Conservation (phyloP, 2,329 filamentous ascomycete species). For the Domatiomyces catenatus region DNA sequence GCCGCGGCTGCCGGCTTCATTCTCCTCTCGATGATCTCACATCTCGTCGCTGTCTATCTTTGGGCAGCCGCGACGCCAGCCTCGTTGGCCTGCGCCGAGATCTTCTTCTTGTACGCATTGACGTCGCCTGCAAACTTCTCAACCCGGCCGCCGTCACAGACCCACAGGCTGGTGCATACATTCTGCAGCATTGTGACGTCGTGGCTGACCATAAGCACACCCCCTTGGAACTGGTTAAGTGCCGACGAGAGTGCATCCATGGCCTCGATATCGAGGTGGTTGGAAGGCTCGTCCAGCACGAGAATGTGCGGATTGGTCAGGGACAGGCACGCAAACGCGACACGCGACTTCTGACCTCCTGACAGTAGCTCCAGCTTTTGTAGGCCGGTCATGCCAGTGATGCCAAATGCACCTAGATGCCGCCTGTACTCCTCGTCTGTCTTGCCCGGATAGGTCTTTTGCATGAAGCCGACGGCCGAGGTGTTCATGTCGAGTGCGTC, state of each 20-base stretch:
- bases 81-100: slow-evolving; percentile 73
- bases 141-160: slow-evolving; percentile 84
- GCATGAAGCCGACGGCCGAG: slow-evolving; percentile 91
- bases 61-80: slow-evolving; percentile 54
- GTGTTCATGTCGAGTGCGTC: slow-evolving; percentile 82
- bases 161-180: slow-evolving; percentile 89
- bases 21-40: slow-evolving; percentile 79
- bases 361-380: slow-evolving; percentile 92
- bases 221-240: slow-evolving; percentile 73
- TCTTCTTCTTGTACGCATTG: slow-evolving; percentile 94
- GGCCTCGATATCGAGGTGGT: slow-evolving; percentile 96
- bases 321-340: slow-evolving; percentile 92
- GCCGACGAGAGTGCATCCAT: slow-evolving; percentile 90
- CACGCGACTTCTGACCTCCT: slow-evolving; percentile 94
- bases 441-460: slow-evolving; percentile 74
- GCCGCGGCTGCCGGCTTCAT: slow-evolving; percentile 88
- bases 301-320: slow-evolving; percentile 91
- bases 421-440: slow-evolving; percentile 94
- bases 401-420: slow-evolving; percentile 72
- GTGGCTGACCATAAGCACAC: slow-evolving; percentile 97
- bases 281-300: slow-evolving; percentile 94
- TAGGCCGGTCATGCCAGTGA: slow-evolving; percentile 85
- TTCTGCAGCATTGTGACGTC: slow-evolving; percentile 97
- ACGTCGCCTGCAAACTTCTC: slow-evolving; percentile 94
- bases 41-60: background rate